Evolutionary conservation across 163 green algal genomes (phyloP).

Genomic region (Chlamydomonas reinhardtii): DNA sequence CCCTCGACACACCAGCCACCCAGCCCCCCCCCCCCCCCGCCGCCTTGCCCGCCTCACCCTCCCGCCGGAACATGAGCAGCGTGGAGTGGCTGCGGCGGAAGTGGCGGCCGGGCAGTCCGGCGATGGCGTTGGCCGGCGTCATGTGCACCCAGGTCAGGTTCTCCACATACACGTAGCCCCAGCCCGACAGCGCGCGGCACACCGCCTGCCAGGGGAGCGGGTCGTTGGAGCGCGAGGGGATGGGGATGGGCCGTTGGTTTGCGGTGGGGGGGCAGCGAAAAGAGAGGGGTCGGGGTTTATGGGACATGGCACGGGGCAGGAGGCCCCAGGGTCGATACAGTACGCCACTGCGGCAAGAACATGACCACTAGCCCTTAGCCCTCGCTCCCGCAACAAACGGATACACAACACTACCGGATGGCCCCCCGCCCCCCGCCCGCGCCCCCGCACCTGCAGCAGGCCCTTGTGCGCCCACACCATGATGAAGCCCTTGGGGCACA

Average conservation of each 20-base stretch:
- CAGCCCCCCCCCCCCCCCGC: no score
- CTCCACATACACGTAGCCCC: conserved; percentile 91
- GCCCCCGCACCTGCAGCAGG: conserved; percentile 66
- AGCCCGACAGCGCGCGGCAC: conserved; percentile 64
- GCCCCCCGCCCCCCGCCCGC: conserved; percentile 62
- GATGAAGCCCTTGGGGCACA: conserved; percentile 90
- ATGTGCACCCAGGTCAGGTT: conserved; percentile 96
- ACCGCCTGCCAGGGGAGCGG: background rate
- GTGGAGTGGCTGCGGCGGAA: conserved; percentile 81
- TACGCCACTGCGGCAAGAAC: no score
- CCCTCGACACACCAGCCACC: no score
- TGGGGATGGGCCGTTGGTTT: background rate
- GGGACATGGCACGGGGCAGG: no score
- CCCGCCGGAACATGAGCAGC: conserved; percentile 92
- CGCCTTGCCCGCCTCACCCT: conserved; percentile 60
- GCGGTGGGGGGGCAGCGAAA: no score
- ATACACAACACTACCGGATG: no score
- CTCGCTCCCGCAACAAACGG: background rate
- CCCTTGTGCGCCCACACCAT: conserved; percentile 91
- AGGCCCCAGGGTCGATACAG: no score
- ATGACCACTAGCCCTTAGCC: no score
- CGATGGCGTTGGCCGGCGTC: conserved; percentile 77
- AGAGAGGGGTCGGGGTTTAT: no score
- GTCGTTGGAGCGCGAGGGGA: background rate
- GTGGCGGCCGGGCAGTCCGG: conserved; percentile 55